Evolutionary conservation across 495 filamentous ascomycete genomes (phyloP).

Genomic region (Hypoxylon cercidicola): DNA sequence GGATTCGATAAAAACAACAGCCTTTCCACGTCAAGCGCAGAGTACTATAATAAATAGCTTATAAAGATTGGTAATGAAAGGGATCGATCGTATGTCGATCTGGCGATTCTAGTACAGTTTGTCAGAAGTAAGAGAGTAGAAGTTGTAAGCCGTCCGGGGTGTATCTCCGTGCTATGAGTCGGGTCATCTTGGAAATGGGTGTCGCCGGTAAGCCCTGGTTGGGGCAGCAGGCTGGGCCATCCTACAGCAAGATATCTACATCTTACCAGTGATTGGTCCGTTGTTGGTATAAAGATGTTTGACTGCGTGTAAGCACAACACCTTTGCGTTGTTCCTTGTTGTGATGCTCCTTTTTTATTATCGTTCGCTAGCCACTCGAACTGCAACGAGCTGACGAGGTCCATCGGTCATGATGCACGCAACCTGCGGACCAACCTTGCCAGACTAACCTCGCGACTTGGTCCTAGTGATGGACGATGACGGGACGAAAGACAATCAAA

Average conservation of each 20-base stretch:
- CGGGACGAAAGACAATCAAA: conserved; percentile 21
- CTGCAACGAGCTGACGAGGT: conserved; percentile 10
- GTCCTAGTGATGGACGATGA: conserved; percentile 8
- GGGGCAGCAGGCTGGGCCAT: conserved; percentile 25
- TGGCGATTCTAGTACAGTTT: conserved; percentile 23
- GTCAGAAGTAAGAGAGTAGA: conserved; percentile 1
- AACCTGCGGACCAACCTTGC: conserved; percentile 15
- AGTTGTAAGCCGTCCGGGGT: conserved; percentile 19
- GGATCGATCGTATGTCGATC: conserved; percentile 37
- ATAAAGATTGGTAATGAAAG: conserved; percentile 6
- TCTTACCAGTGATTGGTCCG: conserved; percentile 26
- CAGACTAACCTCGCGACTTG: conserved; percentile 4
- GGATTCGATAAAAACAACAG: conserved; percentile 35
- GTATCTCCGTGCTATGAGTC: conserved; percentile 23
- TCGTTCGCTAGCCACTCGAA: conserved; percentile 4
- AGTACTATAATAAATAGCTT: conserved; percentile 2
- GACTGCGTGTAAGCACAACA: conserved; percentile 27
- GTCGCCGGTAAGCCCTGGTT: conserved; percentile 14
- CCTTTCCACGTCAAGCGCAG: conserved; percentile 19
- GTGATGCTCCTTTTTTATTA: neutral
- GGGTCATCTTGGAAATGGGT: conserved; percentile 5
- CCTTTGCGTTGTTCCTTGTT: conserved; percentile 7
- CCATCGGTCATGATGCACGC: conserved; percentile 36
- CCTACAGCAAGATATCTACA: conserved; percentile 7
- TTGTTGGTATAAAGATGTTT: conserved; percentile 7